A percentile compares a stretch with the other conserved stretches of the same genome.
These are phyloP conservation scores for Schwanniomyces vanrijiae DNA, from an alignment of 805 yeast species.

Conservation along the genomic window DNA sequence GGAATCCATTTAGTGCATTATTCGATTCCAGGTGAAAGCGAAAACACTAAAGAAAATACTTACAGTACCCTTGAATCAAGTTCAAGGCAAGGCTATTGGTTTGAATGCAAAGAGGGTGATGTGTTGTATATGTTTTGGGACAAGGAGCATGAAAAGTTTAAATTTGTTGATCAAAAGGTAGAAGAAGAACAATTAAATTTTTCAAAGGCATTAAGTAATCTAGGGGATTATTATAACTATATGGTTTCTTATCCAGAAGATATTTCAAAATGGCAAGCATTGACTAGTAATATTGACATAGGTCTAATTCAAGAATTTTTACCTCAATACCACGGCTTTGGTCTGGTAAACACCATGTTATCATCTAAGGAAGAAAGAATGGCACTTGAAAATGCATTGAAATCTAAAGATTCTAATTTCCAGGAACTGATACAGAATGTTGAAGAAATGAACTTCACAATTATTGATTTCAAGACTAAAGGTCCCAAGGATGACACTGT, in stretches of 20 bases:
- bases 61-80: slow-evolving; percentile 5
- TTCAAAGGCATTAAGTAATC: slow-evolving; percentile 18
- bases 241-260: slow-evolving; percentile 43
- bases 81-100: slow-evolving; percentile 42
- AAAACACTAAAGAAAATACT: background rate
- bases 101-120: slow-evolving; percentile 32
- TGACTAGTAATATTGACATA: slow-evolving; percentile 18
- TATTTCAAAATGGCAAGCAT: slow-evolving; percentile 7
- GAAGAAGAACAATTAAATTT: slow-evolving; percentile 29
- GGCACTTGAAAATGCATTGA: slow-evolving; percentile 36
- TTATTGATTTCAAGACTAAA: slow-evolving; percentile 40
- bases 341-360: slow-evolving; percentile 43
- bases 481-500: slow-evolving; percentile 26
- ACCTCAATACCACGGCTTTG: slow-evolving; percentile 4
- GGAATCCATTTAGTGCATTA: slow-evolving; percentile 61
- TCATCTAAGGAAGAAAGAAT: slow-evolving; percentile 53
- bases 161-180: slow-evolving; percentile 10
- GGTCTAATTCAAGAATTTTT: slow-evolving; percentile 22
- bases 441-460: slow-evolving; percentile 42
- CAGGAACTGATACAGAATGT: slow-evolving; percentile 21
- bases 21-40: slow-evolving; percentile 23
- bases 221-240: slow-evolving; percentile 25
- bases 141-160: slow-evolving; percentile 12
- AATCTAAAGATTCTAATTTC: slow-evolving; percentile 14
- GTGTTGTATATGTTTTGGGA: slow-evolving; percentile 40